Evolutionary conservation across 2,329 filamentous ascomycete species (phyloP), one percentile per base, ranked within the genome.

Genomic region (Ophiostoma perfectum): DNA sequence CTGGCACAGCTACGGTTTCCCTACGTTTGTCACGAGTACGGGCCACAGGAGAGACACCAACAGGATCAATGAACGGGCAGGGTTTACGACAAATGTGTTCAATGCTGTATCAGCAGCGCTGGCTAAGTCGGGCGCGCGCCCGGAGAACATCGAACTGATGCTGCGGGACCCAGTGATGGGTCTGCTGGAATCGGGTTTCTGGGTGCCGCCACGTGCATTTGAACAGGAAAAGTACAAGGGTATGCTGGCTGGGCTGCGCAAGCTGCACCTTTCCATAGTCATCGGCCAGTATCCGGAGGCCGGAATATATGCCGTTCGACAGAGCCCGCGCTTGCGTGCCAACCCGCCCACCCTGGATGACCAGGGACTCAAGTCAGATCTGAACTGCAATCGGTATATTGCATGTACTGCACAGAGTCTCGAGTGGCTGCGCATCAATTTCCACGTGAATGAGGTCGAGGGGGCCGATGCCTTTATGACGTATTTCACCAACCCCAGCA

Each of bases 1-100:
- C 0, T 89, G 87, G 87, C 77, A 75, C 7, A 86, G 85, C 74
- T 88, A 87, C 71, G 85, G 67, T 39, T 45, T 4, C 1, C 38
- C 14, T 5, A 55, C 38, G 0, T 4, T 52, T 2, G 1, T 5
- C 7, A 16, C 45, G 11, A 11, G 14, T 7, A 12, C 27, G 1
- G 63, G 86, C 2, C 75, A 78, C 18, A 74, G 74, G 0, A 82
- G 81, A 0, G 77, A 80, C 9, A 47, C 71, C 11, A 0, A 38
- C 18, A 36, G 3, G 6, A 0, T n/a, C 8, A 14, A 38, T 38
- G 27, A 60, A 38, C 36, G 16, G 9, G 5, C 49, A 7, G 16
- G 2, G 9, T 18, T 63, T 18, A 4, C 9, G n/a, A 5, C 60
- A n/a, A 3, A 44, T 12, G 60, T 63, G 14, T 63, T 63, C 12